These are phyloP conservation scores for Abeoforma whisleri DNA, from an alignment of 78 protist species.

Conservation along the genomic window DNA sequence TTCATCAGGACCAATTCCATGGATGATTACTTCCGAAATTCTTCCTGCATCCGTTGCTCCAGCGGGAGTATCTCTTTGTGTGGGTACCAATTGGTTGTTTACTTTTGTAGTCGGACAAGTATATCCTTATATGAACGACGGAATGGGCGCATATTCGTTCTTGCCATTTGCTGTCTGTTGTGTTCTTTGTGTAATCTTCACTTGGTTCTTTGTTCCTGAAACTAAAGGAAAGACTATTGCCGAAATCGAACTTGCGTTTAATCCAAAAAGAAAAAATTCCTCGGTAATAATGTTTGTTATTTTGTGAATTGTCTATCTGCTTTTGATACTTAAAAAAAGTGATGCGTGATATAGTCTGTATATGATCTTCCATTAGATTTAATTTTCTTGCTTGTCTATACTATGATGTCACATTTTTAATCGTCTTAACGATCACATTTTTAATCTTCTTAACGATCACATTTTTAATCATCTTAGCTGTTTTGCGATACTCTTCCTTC, in stretches of 20 bases:
- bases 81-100: slow-evolving; percentile 29
- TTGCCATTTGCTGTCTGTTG: background rate
- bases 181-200: background rate
- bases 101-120: slow-evolving; percentile 7
- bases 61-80: background rate
- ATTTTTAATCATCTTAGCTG: too few relatives aligned
- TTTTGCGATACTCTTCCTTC: too few relatives aligned
- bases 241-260: slow-evolving; percentile 21
- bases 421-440: too few relatives aligned
- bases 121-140: slow-evolving; percentile 12
- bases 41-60: background rate
- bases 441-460: too few relatives aligned
- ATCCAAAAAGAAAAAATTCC: too few relatives aligned
- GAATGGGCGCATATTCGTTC: background rate
- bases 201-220: slow-evolving; percentile 20
- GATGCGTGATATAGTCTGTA: too few relatives aligned
- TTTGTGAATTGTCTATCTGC: too few relatives aligned
- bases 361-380: too few relatives aligned
- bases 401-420: too few relatives aligned
- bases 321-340: too few relatives aligned
- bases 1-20: slow-evolving; percentile 45
- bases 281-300: too few relatives aligned
- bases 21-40: slow-evolving; percentile 41
- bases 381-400: too few relatives aligned
- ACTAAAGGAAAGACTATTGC: slow-evolving; percentile 44